phyloP scores from a whole-genome alignment of 2,329 filamentous ascomycete genomes.

The Aphanoascus verrucosus region DNA sequence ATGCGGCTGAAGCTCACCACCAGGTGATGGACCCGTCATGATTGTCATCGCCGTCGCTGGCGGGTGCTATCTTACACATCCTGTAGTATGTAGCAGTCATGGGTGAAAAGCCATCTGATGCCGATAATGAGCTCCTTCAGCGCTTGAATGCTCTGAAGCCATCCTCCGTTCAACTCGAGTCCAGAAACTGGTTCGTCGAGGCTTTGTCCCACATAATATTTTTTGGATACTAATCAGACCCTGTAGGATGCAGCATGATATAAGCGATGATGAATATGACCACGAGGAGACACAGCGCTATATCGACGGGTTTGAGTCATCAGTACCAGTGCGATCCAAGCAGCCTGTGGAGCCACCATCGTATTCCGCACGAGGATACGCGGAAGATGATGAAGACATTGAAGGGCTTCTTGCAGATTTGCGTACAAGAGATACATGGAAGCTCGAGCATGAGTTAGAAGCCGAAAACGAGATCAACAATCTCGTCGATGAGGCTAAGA shows the following conservation, averaged over 20 bases:
- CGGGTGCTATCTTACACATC: background rate
- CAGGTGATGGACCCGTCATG: background rate
- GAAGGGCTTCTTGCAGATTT: slow-evolving; percentile 17
- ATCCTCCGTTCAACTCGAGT: slow-evolving; percentile 25
- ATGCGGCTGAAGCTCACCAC: background rate
- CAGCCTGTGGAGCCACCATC: background rate
- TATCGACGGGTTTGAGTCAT: background rate
- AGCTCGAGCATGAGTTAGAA: slow-evolving; percentile 8
- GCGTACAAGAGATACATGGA: slow-evolving; percentile 8
- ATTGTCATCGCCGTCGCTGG: background rate
- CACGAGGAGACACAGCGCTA: background rate
- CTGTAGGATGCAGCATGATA: slow-evolving; percentile 5
- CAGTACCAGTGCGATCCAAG: background rate
- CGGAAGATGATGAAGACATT: slow-evolving; percentile 16
- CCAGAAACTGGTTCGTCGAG: slow-evolving; percentile 19
- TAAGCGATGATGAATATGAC: slow-evolving; percentile 4
- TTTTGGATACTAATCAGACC: slow-evolving; percentile 11
- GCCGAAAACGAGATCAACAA: slow-evolving; percentile 7
- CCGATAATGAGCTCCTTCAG: slow-evolving; percentile 24
- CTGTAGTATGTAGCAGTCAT: slow-evolving; percentile 14
- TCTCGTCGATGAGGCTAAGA: slow-evolving; percentile 19
- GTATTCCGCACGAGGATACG: background rate
- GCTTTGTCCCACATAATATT: background rate
- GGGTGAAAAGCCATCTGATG: slow-evolving; percentile 16
- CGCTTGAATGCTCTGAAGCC: slow-evolving; percentile 28